Conservation (phyloP, 2,329 filamentous ascomycete species). For the Colletotrichum liaoningense region DNA sequence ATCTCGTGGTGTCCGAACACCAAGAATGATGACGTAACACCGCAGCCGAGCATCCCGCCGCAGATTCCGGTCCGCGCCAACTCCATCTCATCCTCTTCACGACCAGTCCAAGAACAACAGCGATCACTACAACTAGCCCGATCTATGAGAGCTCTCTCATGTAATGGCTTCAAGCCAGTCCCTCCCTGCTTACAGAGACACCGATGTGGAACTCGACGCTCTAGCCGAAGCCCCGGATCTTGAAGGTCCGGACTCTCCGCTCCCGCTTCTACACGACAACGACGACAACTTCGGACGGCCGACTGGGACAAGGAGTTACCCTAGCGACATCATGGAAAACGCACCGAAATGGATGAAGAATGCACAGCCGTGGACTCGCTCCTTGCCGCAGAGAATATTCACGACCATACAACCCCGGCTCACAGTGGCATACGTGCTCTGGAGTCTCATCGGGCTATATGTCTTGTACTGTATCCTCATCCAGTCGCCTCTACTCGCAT, state of each 20-base stretch:
- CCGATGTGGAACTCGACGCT: slow-evolving; percentile 23
- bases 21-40: slow-evolving; percentile 20
- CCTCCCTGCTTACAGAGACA: slow-evolving; percentile 2
- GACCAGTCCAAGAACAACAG: not conserved
- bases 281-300: not conserved
- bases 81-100: not conserved
- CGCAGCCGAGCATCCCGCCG: not conserved
- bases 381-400: not conserved
- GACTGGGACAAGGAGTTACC: not conserved
- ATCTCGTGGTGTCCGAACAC: not conserved
- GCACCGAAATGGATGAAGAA: slow-evolving; percentile 20
- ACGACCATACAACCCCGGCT: slow-evolving; percentile 45
- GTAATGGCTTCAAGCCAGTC: not conserved
- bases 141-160: not conserved
- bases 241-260: slow-evolving; percentile 20
- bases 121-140: too few relatives aligned
- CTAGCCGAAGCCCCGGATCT: not conserved
- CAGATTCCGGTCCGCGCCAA: not conserved
- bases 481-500: slow-evolving; percentile 55
- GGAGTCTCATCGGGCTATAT: slow-evolving; percentile 45
- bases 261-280: slow-evolving; percentile 1
- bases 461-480: slow-evolving; percentile 52
- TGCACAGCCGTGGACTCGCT: not conserved
- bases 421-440: slow-evolving; percentile 48
- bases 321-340: not conserved